Evolutionary conservation across 805 yeast genomes (phyloP).

Genomic region (Candida mattraensis): DNA sequence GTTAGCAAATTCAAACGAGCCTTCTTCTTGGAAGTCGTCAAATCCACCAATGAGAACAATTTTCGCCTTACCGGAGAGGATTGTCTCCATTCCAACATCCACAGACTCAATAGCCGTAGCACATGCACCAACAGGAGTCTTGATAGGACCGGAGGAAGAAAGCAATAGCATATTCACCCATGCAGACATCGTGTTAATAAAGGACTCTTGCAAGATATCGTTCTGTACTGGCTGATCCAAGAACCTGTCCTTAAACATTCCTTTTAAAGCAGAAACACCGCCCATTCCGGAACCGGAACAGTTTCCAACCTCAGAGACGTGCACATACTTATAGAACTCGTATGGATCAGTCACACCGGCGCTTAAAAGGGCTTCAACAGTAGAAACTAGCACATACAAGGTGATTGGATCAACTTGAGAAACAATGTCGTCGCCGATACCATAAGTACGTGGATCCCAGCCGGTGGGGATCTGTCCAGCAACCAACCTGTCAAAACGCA

Average conservation of each 20-base stretch:
- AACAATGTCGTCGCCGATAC: conserved; percentile 90
- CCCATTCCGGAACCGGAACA: conserved; percentile 99
- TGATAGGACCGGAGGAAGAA: conserved; percentile 97
- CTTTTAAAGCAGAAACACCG: conserved; percentile 95
- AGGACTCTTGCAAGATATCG: conserved; percentile 96
- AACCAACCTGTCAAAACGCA: conserved; percentile 67
- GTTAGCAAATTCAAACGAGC: conserved; percentile 95
- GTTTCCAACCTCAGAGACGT: conserved; percentile 98
- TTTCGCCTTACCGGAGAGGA: conserved; percentile 91
- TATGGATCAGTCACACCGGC: conserved; percentile 98
- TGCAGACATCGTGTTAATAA: conserved; percentile 98
- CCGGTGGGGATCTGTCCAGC: conserved; percentile 98
- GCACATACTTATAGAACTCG: conserved; percentile 97
- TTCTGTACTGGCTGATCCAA: conserved; percentile 93
- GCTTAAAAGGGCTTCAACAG: conserved; percentile 89
- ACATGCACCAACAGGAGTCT: conserved; percentile 99
- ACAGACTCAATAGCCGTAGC: conserved; percentile 98
- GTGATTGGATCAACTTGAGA: conserved; percentile 97
- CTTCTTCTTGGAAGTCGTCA: conserved; percentile 99
- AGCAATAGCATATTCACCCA: conserved; percentile 98
- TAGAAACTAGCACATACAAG: conserved; percentile 86
- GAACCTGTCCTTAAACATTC: conserved; percentile 96
- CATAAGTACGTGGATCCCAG: conserved; percentile 94
- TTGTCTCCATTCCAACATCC: conserved; percentile 93
- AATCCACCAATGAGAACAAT: conserved; percentile 97